Evolutionary conservation across 257 asterid genomes (phyloP).

Genomic region (Eustoma russellianum): DNA sequence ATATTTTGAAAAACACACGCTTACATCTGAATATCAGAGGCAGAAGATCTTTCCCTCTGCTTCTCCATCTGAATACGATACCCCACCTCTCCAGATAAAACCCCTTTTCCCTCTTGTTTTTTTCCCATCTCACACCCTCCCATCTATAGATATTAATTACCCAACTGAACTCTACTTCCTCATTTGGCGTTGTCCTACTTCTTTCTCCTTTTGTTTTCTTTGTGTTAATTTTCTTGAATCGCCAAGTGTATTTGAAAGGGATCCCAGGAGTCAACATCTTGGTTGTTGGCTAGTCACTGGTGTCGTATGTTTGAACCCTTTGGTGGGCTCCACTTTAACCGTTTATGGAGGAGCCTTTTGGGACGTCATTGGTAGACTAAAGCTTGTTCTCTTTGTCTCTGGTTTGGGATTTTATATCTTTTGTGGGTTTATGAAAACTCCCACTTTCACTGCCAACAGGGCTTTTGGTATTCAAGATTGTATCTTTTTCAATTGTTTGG

Average conservation of each 20-base stretch:
- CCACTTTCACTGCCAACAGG: not conserved
- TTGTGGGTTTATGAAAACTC: conserved; percentile 20
- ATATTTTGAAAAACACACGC: conserved; percentile 9
- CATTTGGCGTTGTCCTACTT: not conserved
- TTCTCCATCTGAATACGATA: not conserved
- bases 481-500: conserved; percentile 1
- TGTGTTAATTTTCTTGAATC: conserved; percentile 6
- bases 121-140: not conserved
- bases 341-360: not conserved
- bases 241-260: conserved; percentile 11
- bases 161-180: not conserved
- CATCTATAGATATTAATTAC: conserved; percentile 1
- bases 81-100: conserved; percentile 12
- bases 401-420: conserved; percentile 7
- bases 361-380: not conserved
- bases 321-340: conserved; percentile 6
- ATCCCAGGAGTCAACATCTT: conserved; percentile 7
- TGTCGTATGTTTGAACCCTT: not conserved
- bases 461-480: conserved; percentile 14
- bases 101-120: conserved; percentile 4
- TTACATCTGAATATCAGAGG: not conserved
- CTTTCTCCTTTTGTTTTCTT: not conserved
- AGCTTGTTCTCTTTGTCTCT: not conserved
- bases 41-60: conserved; percentile 4
- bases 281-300: not conserved